These are phyloP conservation scores for Mycogone perniciosa DNA, from an alignment of 2,329 filamentous ascomycete genomes.

Conservation along the genomic window DNA sequence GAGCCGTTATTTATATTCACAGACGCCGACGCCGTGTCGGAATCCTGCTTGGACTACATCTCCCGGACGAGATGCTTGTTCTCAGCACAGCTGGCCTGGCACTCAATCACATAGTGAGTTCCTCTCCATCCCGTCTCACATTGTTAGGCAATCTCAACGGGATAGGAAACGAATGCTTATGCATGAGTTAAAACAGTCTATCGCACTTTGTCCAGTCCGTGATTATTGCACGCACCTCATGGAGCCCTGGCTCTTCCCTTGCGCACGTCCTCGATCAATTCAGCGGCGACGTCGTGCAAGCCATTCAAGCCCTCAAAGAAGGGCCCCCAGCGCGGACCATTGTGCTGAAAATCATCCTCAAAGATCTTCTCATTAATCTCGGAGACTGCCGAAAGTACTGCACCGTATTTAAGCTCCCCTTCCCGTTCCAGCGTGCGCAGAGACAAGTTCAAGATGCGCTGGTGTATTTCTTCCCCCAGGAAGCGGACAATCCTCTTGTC, in stretches of 20 bases:
- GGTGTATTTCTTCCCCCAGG: slow-evolving; percentile 20
- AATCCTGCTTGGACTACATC: slow-evolving; percentile 22
- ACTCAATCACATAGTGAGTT: slow-evolving; percentile 27
- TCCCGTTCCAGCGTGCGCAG: slow-evolving; percentile 20
- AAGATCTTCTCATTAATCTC: slow-evolving; percentile 18
- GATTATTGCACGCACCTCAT: slow-evolving; percentile 4
- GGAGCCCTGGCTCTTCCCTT: slow-evolving; percentile 4
- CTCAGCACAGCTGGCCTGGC: slow-evolving; percentile 27
- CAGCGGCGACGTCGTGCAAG: slow-evolving; percentile 31
- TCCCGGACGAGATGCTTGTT: slow-evolving; percentile 30
- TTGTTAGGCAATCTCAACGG: background rate
- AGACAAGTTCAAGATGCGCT: slow-evolving; percentile 27
- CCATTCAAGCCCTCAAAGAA: slow-evolving; percentile 32
- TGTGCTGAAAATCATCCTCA: slow-evolving; percentile 15
- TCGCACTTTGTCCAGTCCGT: slow-evolving; percentile 15
- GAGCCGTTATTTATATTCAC: slow-evolving; percentile 21
- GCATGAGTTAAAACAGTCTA: slow-evolving; percentile 1
- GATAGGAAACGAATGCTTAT: no score
- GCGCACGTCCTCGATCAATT: slow-evolving; percentile 19
- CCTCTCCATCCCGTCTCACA: background rate
- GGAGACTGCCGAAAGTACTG: slow-evolving; percentile 18
- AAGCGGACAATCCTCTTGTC: background rate
- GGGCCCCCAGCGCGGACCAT: slow-evolving; percentile 15
- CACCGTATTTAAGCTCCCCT: background rate
- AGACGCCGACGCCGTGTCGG: slow-evolving; percentile 16